Conservation (phyloP, 352 stramenopile genomes). For the Phytophthora multivora region DNA sequence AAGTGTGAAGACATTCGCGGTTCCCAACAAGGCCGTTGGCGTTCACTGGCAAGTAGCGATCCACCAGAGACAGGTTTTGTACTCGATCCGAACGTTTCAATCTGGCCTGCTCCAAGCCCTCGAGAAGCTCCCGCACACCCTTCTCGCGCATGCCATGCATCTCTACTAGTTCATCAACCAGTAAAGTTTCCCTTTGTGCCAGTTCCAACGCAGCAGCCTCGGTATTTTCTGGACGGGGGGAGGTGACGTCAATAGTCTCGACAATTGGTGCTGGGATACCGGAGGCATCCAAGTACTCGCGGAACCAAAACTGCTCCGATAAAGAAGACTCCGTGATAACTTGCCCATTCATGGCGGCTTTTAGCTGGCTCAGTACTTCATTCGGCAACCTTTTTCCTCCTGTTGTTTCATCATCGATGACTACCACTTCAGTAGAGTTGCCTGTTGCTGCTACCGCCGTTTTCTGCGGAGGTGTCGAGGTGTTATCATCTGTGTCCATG, state of each 20-base stretch:
- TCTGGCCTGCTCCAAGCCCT: conserved; percentile 46
- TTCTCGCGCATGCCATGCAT: conserved; percentile 57
- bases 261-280: conserved; percentile 3
- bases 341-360: conserved; percentile 40
- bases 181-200: conserved; percentile 33
- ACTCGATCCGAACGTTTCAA: conserved; percentile 50
- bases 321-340: conserved; percentile 50
- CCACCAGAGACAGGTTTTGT: conserved; percentile 68
- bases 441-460: not conserved
- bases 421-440: conserved; percentile 18
- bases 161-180: conserved; percentile 65
- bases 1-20: conserved; percentile 55
- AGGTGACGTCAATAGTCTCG: conserved; percentile 29
- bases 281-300: conserved; percentile 39
- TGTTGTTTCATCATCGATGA: conserved; percentile 42
- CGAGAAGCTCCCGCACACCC: conserved; percentile 56
- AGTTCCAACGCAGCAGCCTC: conserved; percentile 14
- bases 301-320: conserved; percentile 69
- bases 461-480: conserved; percentile 15
- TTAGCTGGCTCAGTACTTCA: conserved; percentile 26
- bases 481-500: conserved; percentile 4
- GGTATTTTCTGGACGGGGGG: conserved; percentile 8
- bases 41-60: conserved; percentile 65
- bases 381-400: conserved; percentile 7
- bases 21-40: conserved; percentile 74